A percentile compares a stretch with the other conserved stretches of the same genome.
These are phyloP conservation scores for Cyberlindnera euphorbiiphila DNA, from an alignment of 805 yeast genomes.

Conservation along the genomic window DNA sequence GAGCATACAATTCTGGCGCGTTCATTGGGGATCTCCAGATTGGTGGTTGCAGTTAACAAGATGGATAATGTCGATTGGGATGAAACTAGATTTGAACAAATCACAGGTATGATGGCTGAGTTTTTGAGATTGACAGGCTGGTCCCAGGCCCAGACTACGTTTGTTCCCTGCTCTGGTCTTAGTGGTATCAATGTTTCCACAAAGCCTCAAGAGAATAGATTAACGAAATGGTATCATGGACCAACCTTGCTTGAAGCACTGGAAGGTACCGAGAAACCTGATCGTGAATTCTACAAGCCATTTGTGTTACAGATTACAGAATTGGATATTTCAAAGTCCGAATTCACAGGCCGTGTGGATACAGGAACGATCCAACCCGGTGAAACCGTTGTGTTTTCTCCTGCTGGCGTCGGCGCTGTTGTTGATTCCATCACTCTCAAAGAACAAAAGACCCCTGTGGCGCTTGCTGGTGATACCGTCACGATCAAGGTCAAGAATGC, in stretches of 20 bases:
- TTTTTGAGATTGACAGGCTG: constrained; percentile 84
- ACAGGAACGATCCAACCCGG: constrained; percentile 91
- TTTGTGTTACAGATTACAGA: constrained; percentile 88
- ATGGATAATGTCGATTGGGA: constrained; percentile 93
- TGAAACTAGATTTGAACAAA: constrained; percentile 75
- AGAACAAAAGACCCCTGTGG: constrained; percentile 75
- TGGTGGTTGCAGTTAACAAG: constrained; percentile 90
- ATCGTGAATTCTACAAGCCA: constrained; percentile 81
- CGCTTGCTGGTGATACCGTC: constrained; percentile 88
- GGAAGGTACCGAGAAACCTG: constrained; percentile 76
- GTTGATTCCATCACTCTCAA: constrained; percentile 89
- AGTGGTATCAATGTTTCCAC: constrained; percentile 87
- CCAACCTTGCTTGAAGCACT: constrained; percentile 75
- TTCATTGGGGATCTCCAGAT: constrained; percentile 85
- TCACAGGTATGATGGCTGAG: constrained; percentile 69
- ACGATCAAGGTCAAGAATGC: constrained; percentile 91
- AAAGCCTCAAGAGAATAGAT: constrained; percentile 56
- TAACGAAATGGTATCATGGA: constrained; percentile 45
- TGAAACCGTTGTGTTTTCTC: constrained; percentile 86
- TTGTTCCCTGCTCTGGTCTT: constrained; percentile 92
- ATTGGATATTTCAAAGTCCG: constrained; percentile 79
- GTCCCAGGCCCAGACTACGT: constrained; percentile 77
- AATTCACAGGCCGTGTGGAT: constrained; percentile 93
- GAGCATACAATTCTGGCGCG: constrained; percentile 89
- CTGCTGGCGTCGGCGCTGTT: constrained; percentile 86